Percentiles rank a stretch among this genome's conserved stretches.
Evolutionary conservation across 139 green algal genomes (phyloP).

Genomic region (Gonium pectorale): DNA sequence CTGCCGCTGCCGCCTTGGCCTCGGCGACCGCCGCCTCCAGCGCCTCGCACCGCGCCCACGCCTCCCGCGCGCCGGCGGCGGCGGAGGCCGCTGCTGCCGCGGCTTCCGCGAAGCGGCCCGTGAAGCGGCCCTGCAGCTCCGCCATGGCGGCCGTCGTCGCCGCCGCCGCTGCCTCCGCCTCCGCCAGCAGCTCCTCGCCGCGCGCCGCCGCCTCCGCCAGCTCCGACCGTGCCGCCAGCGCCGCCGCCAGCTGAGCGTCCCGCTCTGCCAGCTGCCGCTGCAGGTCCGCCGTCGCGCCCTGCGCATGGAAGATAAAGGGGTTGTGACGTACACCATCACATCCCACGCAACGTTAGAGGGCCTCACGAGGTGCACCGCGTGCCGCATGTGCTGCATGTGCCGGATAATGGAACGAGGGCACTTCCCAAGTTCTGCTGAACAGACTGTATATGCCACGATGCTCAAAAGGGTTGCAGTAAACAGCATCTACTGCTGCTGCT

Average conservation of each 20-base stretch:
- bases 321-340: neutral
- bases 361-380: neutral
- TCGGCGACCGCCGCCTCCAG: neutral
- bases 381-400: too few species aligned
- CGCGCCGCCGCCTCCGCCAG: conserved; percentile 1
- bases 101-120: neutral
- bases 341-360: neutral
- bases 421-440: neutral
- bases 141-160: neutral
- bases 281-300: neutral
- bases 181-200: conserved; percentile 8
- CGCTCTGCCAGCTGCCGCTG: neutral
- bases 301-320: neutral
- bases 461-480: too few species aligned
- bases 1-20: neutral
- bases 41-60: neutral
- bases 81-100: neutral
- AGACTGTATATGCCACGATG: too few species aligned
- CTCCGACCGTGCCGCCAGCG: neutral
- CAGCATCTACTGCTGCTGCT: neutral
- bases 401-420: too few species aligned
- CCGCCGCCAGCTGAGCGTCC: neutral
- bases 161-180: neutral
- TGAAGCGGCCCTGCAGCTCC: conserved; percentile 13
- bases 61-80: conserved; percentile 9